These are phyloP conservation scores for Suillus bovinus DNA, from an alignment of 768 basidiomycete genomes.

Conservation along the genomic window DNA sequence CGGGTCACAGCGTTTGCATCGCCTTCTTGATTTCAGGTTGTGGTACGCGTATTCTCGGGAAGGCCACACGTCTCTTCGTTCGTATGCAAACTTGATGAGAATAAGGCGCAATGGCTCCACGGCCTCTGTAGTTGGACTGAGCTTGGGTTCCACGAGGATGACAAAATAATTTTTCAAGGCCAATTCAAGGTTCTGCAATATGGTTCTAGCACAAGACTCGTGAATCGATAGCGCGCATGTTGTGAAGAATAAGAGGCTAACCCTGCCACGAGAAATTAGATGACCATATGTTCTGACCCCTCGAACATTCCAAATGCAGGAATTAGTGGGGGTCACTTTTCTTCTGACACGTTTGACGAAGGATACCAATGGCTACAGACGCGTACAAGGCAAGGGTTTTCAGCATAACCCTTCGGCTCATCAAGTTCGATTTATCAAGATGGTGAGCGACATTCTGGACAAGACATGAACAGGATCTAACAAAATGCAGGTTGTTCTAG, in stretches of 20 bases:
- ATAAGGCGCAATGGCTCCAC: conserved; percentile 40
- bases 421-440: neutral
- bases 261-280: too few species aligned
- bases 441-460: neutral
- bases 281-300: neutral
- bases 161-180: too few species aligned
- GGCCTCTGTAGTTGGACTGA: conserved; percentile 50
- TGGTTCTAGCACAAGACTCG: too few species aligned
- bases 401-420: neutral
- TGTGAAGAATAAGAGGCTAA: too few species aligned
- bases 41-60: conserved; percentile 42
- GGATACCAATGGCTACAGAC: neutral
- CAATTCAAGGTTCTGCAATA: too few species aligned
- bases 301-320: neutral
- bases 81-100: conserved; percentile 49
- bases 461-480: neutral
- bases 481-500: conserved; percentile 74
- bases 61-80: conserved; percentile 55
- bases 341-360: neutral
- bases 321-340: neutral
- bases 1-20: conserved; percentile 52
- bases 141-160: too few species aligned
- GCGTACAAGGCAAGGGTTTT: neutral
- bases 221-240: too few species aligned
- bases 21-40: conserved; percentile 36